phyloP scores from a whole-genome alignment of 495 filamentous ascomycete genomes.

The Chaetomium tenue region DNA sequence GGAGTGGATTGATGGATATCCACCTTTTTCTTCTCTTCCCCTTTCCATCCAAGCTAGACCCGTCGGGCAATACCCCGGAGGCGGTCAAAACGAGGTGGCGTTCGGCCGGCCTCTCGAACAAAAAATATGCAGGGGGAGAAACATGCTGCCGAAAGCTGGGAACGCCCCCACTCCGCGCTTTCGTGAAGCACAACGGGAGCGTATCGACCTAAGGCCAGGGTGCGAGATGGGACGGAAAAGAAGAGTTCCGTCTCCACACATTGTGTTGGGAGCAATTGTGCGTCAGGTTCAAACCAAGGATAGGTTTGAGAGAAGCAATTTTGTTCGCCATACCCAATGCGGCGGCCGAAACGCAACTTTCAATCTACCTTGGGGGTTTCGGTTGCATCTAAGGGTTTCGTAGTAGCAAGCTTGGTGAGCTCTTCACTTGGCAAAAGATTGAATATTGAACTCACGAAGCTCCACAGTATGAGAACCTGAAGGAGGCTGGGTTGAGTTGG shows the following conservation, averaged over 20 bases:
- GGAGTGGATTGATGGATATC: not conserved
- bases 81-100: not conserved
- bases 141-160: conserved; percentile 10
- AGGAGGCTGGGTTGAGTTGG: not conserved
- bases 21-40: no score
- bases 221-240: conserved; percentile 18
- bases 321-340: not conserved
- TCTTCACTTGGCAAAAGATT: no score
- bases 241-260: not conserved
- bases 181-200: conserved; percentile 21
- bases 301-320: not conserved
- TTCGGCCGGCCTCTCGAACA: conserved; percentile 3
- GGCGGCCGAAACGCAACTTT: no score
- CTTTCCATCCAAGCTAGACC: no score
- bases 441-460: not conserved
- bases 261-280: not conserved
- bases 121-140: conserved; percentile 29
- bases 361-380: no score
- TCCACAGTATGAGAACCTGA: not conserved
- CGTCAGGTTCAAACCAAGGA: not conserved
- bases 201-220: conserved; percentile 7
- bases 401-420: no score
- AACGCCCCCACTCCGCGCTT: conserved; percentile 3
- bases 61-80: no score
- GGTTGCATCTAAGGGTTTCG: no score